These are phyloP conservation scores for Xylaria multiplex DNA, from an alignment of 2,329 filamentous ascomycete genomes.

Conservation along the genomic window DNA sequence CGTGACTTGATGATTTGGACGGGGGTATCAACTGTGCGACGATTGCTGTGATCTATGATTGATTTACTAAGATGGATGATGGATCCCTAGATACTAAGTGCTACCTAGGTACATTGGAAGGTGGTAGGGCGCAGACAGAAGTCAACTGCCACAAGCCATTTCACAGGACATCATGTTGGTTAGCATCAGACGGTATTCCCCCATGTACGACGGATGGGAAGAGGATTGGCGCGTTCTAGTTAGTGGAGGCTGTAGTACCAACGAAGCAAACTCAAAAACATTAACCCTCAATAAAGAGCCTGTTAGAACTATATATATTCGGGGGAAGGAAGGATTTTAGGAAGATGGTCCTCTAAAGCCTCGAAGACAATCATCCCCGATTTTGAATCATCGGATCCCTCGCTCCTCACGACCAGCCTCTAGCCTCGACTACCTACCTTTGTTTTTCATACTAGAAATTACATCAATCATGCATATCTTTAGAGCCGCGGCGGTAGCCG, in stretches of 20 bases:
- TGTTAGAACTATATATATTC: constrained; percentile 7
- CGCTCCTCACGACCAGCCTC: background rate
- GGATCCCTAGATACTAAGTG: constrained; percentile 1
- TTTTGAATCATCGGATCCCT: background rate
- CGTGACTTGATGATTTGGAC: background rate
- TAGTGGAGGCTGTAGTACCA: constrained; percentile 7
- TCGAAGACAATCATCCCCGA: background rate
- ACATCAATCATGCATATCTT: constrained; percentile 40
- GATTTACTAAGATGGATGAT: constrained; percentile 19
- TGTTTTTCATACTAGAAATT: background rate
- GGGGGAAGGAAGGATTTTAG: background rate
- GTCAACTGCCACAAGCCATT: constrained; percentile 11
- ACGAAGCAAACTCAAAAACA: constrained; percentile 6
- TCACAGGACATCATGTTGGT: constrained; percentile 19
- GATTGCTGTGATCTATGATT: constrained; percentile 15
- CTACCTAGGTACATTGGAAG: constrained; percentile 14
- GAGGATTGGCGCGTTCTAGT: background rate
- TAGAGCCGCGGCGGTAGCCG: constrained; percentile 31
- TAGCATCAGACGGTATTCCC: background rate
- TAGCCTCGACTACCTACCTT: background rate
- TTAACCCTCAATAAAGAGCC: background rate
- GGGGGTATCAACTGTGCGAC: constrained; percentile 2
- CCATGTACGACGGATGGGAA: background rate
- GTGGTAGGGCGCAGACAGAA: constrained; percentile 3
- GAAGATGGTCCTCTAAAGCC: background rate